Percentiles rank a stretch among this genome's conserved stretches.
Evolutionary conservation across 345 rosid species (phyloP).

Genomic region (thale cress (Arabidopsis thaliana)): DNA sequence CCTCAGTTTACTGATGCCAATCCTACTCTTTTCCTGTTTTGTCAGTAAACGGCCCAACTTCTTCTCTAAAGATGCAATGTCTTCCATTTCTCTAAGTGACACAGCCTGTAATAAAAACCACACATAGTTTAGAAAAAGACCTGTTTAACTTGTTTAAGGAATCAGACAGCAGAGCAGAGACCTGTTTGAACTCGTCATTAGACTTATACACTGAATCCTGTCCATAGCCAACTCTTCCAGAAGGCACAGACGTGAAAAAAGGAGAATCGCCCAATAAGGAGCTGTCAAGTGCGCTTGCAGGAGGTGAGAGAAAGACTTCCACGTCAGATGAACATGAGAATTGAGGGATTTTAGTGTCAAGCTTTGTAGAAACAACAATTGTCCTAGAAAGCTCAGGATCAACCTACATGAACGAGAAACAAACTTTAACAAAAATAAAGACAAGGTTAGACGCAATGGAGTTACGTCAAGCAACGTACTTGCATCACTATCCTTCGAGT

Average conservation of each 20-base stretch:
- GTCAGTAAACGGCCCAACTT: conserved; percentile 82
- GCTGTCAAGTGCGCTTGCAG: conserved; percentile 83
- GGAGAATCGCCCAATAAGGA: conserved; percentile 87
- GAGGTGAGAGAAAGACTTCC: conserved; percentile 93
- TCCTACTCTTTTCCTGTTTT: conserved; percentile 74
- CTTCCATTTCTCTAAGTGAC: conserved; percentile 74
- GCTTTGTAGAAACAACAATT: conserved; percentile 87
- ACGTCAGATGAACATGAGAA: conserved; percentile 89
- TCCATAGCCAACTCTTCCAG: conserved; percentile 88
- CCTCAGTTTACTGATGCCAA: conserved; percentile 91
- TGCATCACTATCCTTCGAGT: conserved; percentile 94
- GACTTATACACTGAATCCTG: conserved; percentile 77
- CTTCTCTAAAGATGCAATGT: conserved; percentile 70
- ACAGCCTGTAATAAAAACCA: conserved; percentile 57
- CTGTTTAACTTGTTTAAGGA: not conserved
- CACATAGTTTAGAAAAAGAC: conserved; percentile 21
- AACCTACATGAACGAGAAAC: conserved; percentile 56
- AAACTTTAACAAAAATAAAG: conserved; percentile 12
- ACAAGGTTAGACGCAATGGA: conserved; percentile 11
- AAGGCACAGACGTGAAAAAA: conserved; percentile 95
- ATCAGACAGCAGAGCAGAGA: conserved; percentile 39
- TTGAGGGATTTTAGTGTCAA: conserved; percentile 93
- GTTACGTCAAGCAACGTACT: conserved; percentile 51
- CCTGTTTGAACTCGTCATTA: conserved; percentile 93
- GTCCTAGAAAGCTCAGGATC: conserved; percentile 97